Evolutionary conservation across 2,329 filamentous ascomycete genomes (phyloP), one percentile per base, ranked within the genome.

Genomic region (Lecanosticta acicola): DNA sequence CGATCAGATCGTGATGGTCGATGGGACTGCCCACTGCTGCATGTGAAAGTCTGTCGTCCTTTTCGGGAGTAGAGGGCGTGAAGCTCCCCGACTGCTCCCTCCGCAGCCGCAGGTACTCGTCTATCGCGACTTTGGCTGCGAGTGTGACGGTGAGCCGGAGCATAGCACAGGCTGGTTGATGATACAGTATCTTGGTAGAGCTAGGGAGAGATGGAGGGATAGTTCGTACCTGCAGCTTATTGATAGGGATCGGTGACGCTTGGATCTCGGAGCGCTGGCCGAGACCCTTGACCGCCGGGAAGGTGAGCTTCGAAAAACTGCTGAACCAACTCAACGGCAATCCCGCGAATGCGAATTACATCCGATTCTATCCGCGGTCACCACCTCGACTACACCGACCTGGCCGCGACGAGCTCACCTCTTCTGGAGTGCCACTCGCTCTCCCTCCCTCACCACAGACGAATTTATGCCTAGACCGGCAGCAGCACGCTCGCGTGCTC

Each of bases 91-190:
- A 29, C 5, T 5, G 24, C 24, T 5, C 24, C 11, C 24, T 29
- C 14, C 39, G 50, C 16, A 53, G 32, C 29, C 32, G 39, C 38
- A 50, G 45, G 43, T 59, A 63, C 16, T 58, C 65, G 13, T 71
- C 58, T 9, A 90, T 60, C 0, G 77, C 83, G 63, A 80, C 79
- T 68, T 83, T 78, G 21, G 87, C 79, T 56, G 78, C 71, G 57
- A 77, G 65, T 3, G 85, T 90, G 74, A 88, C 84, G n/a, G 82
- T 86, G 34, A 93, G 79, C 35, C 85, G 73, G 14, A 90, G 85
- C 86, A 91, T 91, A 18, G 29, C 40, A 21, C 7, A 10, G 11
- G 16, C 3, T 2, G 11, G 32, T 43, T 18, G 20, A 32, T 1
- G 24, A 3, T 14, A 4, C 5, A 10, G n/a, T n/a, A n/a, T n/a